Percentiles rank a stretch among this genome's conserved stretches.
Conservation (phyloP, 148 eudicot species). For the Chenopodium suecicum region DNA sequence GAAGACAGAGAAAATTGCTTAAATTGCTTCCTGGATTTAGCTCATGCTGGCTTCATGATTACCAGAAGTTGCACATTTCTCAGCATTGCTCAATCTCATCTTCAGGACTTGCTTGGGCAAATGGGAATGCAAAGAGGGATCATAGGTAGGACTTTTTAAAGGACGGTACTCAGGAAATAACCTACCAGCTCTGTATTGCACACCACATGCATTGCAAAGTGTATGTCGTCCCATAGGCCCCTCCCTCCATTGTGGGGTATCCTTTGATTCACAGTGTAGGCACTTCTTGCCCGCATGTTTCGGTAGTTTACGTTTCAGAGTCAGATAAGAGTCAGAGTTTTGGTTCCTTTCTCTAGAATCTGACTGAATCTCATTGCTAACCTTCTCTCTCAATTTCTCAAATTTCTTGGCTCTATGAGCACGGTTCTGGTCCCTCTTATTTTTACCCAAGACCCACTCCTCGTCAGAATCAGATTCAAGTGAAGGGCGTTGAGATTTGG, state of each 20-base stretch:
- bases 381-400: not conserved
- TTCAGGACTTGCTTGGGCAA: slow-evolving; percentile 26
- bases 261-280: slow-evolving; percentile 26
- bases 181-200: slow-evolving; percentile 27
- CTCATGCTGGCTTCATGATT: not conserved
- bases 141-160: slow-evolving; percentile 29
- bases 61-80: slow-evolving; percentile 12
- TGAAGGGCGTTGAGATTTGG: not conserved
- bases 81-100: slow-evolving; percentile 19
- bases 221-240: slow-evolving; percentile 30
- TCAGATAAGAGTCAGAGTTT: not conserved
- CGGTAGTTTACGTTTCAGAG: not conserved
- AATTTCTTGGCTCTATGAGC: slow-evolving; percentile 3
- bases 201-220: slow-evolving; percentile 40
- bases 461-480: not conserved
- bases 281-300: slow-evolving; percentile 18
- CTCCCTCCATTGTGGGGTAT: slow-evolving; percentile 36
- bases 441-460: not conserved
- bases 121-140: slow-evolving; percentile 34
- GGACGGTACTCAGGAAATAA: slow-evolving; percentile 34
- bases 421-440: slow-evolving; percentile 10
- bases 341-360: not conserved
- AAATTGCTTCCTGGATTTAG: slow-evolving; percentile 3
- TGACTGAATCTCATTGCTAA: not conserved
- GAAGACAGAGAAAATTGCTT: not conserved